Base-by-base conservation (phyloP, 306 rosid species). In the Lotus japonicus region DNA sequence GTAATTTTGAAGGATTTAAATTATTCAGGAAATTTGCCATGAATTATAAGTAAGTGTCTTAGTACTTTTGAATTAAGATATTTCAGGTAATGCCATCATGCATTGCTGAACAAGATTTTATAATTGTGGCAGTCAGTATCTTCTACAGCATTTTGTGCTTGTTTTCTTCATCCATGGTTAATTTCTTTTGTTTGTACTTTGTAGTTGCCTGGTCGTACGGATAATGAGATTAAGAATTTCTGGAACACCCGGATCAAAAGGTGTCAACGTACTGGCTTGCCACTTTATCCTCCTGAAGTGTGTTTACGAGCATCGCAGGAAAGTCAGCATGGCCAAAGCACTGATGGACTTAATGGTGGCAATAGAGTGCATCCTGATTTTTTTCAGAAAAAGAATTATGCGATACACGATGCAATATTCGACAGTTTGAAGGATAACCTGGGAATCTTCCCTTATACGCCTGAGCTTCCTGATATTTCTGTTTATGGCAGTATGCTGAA, bases 151-250 rank as follows among this genome's bases (percentile, higher is more conserved):
- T 44, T 36, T 52, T 75, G 4, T 70, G 35, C 8, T 62, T 31
- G 5, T 52, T 64, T 43, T 74, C 28, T 57, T 58, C 51, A 39
- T 48, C 53, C 16, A 46, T 73, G 46, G n/a, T 68, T 63, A 6
- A 15, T 73, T 71, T 64, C 55, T 77, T 79, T 66, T 78, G 14
- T 67, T 66, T 80, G 79, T 67, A 95, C n/a, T 67, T 66, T 80
- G 79, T 67, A 95, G 99, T 83, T 95, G 72, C 97, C 96, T 50
- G 99, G 99, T 33, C 99, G 99, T 48, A 95, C 99, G 2, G 99
- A 95, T 82, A 95, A 95, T 63, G 99, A 95, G 86, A 95, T 95
- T 76, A 95, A 95, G 85, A 95, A 95, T 78, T 95, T 88, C 83
- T 95, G 99, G 99, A 95, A 95, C 77, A 90, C 99, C 64, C 91